Evolutionary conservation across 108 stramenopile species (phyloP), one percentile per base, ranked within the genome.

Genomic region (Pseudonitzschia multiseries): DNA sequence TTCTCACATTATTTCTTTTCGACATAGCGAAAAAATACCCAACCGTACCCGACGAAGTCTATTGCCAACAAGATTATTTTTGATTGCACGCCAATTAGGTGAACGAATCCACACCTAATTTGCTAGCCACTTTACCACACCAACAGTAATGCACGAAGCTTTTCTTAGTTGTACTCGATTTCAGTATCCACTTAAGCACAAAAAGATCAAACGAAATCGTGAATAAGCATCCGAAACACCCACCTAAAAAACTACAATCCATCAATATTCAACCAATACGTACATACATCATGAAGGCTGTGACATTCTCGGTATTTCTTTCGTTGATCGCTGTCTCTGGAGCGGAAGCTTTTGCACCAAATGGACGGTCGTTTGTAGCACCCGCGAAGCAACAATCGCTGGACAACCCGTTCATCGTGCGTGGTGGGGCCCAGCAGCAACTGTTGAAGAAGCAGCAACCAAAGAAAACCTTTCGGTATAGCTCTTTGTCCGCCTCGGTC

Each of bases 81-180:
- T 52, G 59, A 61, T 61, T 61, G 59, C 59, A 61, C 29, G 32
- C 59, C 31, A 61, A 61, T 61, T 61, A 61, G 59, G 59, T 61
- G 12, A 33, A 29, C 59, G 32, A 33, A 29, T 61, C 28, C 18
- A 18, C 18, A 61, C 59, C 32, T 61, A 61, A 26, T 61, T 61
- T 5, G 28, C 59, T 27, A 32, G 59, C 59, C 59, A 9, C 28
- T 29, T 26, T 27, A 6, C 29, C 59, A n/a, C 26, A 61, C 59
- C 26, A 61, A 29, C 22, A 61, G n/a, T 33, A 61, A 61, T 61
- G 59, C 15, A 61, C 59, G 59, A 61, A 61, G 28, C 59, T 0
- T 61, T 61, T 61, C 28, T 33, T 18, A 61, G 27, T 17, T 61
- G 59, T 61, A 61, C 59, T 61, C 28, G 28, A 31, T 61, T 61